phyloP scores from a whole-genome alignment of 2,329 filamentous ascomycete genomes.

The Calonectria fujianensis region DNA sequence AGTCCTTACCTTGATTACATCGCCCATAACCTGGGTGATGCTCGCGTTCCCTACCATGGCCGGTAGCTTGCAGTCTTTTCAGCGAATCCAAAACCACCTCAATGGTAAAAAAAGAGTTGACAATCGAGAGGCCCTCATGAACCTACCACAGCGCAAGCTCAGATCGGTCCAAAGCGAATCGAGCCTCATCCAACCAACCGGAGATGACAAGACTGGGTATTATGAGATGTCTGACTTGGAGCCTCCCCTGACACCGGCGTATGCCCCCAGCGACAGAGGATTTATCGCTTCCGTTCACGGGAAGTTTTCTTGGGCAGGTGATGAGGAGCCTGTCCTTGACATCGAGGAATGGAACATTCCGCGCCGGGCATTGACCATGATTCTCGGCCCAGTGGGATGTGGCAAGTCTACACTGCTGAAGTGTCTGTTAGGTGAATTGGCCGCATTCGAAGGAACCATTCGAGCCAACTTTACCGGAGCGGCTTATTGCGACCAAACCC shows the following conservation, averaged over 20 bases:
- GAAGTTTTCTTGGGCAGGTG: constrained; percentile 25
- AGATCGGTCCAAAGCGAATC: constrained; percentile 23
- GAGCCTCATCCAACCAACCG: background rate
- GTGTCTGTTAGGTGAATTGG: constrained; percentile 61
- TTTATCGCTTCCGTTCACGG: constrained; percentile 29
- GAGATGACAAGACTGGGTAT: constrained; percentile 12
- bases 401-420: constrained; percentile 65
- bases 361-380: constrained; percentile 56
- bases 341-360: constrained; percentile 36
- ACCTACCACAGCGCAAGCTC: constrained; percentile 1
- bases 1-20: constrained; percentile 49
- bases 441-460: constrained; percentile 53
- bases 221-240: constrained; percentile 33
- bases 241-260: background rate
- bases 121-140: constrained; percentile 33
- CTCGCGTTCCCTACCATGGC: constrained; percentile 46
- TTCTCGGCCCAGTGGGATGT: constrained; percentile 65
- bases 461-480: constrained; percentile 52
- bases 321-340: constrained; percentile 21
- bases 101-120: constrained; percentile 47
- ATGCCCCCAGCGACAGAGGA: background rate
- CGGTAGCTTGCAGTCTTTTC: constrained; percentile 49
- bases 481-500: constrained; percentile 65
- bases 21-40: constrained; percentile 49
- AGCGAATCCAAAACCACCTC: constrained; percentile 54